Evolutionary conservation across 768 basidiomycete species (phyloP), one percentile per base, ranked within the genome.

Genomic region (Suillus subluteus): DNA sequence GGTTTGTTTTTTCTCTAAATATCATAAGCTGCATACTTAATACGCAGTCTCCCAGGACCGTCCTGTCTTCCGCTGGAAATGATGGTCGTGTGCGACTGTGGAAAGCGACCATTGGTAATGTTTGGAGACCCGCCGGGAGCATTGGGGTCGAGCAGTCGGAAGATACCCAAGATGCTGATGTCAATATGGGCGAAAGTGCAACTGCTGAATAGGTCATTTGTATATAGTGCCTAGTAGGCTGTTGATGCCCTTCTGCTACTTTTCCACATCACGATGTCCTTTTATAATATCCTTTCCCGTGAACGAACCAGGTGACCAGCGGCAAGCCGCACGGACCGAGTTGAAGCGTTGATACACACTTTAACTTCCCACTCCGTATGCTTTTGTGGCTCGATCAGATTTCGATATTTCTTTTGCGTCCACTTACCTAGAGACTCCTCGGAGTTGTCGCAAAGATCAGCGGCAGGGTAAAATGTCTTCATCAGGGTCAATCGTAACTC

Each of bases 91-190:
- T 96, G 35, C 85, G 94, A 7, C 76, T 96, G 43, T 96, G 93
- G 93, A 95, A 95, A 76, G 89, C 90, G 2, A 89, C 92, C 5
- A 82, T 90, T 65, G 93, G 91, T 66, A 94, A 83, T 70, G 92
- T 96, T 16, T 94, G 95, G 94, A 82, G 91, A 69, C 84, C 91
- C 6, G 91, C 92, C 18, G 94, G 94, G 6, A 90, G 89, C 65
- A 87, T 95, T 62, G 90, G 90, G 56, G 90, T 95, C 58, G 92
- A 94, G 72, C 91, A 94, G 67, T 82, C 86, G 11, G 86, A 86
- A 65, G 86, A 86, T 65, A 79, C 75, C 21, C 72, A 77, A 43
- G 81, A 80, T 58, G 79, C 74, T 41, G 83, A 84, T 62, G 76
- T 79, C 8, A 78, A 77, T n/a, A 84, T 83, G 82, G 82, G 83